Evolutionary conservation across 2,329 filamentous ascomycete species (phyloP).

Genomic region (Nigrospora oryzae): DNA sequence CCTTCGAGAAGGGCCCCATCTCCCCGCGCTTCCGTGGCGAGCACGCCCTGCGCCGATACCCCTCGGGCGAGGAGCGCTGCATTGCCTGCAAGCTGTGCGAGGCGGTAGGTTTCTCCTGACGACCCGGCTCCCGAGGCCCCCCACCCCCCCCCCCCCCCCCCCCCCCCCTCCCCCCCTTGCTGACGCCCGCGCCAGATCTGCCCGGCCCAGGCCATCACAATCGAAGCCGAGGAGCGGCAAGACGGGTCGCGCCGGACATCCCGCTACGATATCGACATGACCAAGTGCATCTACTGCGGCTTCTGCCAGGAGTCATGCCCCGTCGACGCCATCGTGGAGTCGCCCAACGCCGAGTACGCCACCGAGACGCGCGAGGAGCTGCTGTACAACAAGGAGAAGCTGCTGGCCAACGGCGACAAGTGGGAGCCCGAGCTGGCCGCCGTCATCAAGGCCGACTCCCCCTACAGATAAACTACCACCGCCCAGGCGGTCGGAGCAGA

Average conservation of each 20-base stretch:
- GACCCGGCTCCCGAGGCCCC: neutral
- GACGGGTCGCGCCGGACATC: slow-evolving; percentile 93
- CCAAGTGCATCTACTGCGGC: slow-evolving; percentile 99
- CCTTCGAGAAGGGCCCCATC: slow-evolving; percentile 98
- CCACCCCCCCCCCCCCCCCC: neutral
- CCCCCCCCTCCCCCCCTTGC: neutral
- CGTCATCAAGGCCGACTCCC: slow-evolving; percentile 83
- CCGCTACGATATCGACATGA: slow-evolving; percentile 99
- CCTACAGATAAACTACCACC: slow-evolving; percentile 59
- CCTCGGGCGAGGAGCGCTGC: slow-evolving; percentile 95
- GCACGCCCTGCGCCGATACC: slow-evolving; percentile 92
- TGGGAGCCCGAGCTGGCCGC: slow-evolving; percentile 98
- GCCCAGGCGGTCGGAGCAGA: neutral
- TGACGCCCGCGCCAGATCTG: slow-evolving; percentile 53
- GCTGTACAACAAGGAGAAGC: slow-evolving; percentile 95
- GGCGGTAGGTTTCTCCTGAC: slow-evolving; percentile 43
- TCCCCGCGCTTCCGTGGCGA: slow-evolving; percentile 97
- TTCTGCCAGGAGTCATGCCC: slow-evolving; percentile 99
- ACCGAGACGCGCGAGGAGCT: slow-evolving; percentile 78
- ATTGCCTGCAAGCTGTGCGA: slow-evolving; percentile 99
- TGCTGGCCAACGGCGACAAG: slow-evolving; percentile 83
- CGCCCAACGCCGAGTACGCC: slow-evolving; percentile 54
- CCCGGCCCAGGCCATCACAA: slow-evolving; percentile 96
- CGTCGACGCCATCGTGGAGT: slow-evolving; percentile 78
- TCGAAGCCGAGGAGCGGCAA: slow-evolving; percentile 95